Conservation (phyloP, 1,284 basidiomycete genomes). For the Cutaneotrichosporon dermatis region DNA sequence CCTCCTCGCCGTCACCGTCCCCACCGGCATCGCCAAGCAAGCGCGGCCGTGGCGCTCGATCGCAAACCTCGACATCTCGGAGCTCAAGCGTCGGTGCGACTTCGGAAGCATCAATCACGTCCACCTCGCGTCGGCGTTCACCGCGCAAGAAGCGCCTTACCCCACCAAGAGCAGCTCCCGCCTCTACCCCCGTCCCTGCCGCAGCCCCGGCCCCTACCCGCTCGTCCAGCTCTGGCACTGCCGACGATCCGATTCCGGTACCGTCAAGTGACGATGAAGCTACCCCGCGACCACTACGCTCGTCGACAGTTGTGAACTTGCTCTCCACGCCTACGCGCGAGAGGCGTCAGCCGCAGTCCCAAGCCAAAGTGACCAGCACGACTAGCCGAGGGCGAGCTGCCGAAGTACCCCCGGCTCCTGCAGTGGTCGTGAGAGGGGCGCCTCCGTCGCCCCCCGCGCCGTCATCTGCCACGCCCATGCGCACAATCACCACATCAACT, state of each 20-base stretch:
- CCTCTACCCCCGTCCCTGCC: background rate
- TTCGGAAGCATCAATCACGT: background rate
- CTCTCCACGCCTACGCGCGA: background rate
- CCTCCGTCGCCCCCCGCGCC: too few relatives aligned
- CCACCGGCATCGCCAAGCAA: slow-evolving; percentile 5
- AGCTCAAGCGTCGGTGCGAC: background rate
- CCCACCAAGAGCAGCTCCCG: background rate
- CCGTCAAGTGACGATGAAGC: background rate
- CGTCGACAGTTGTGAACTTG: background rate
- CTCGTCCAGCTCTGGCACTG: background rate
- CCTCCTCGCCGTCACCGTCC: background rate
- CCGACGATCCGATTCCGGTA: slow-evolving; percentile 1
- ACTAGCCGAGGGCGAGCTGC: background rate
- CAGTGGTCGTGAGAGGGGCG: too few relatives aligned
- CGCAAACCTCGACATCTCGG: background rate
- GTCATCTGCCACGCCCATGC: too few relatives aligned
- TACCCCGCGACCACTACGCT: background rate
- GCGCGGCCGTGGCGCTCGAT: background rate
- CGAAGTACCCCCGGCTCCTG: too few relatives aligned
- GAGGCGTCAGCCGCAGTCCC: too few relatives aligned
- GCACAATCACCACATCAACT: background rate
- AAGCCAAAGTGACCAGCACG: too few relatives aligned
- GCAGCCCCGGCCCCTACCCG: too few relatives aligned
- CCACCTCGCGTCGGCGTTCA: background rate
- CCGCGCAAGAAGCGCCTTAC: background rate